These are phyloP conservation scores for Thinopyrum elongatum DNA, from an alignment of 176 grass and related monocot species.

Conservation along the genomic window DNA sequence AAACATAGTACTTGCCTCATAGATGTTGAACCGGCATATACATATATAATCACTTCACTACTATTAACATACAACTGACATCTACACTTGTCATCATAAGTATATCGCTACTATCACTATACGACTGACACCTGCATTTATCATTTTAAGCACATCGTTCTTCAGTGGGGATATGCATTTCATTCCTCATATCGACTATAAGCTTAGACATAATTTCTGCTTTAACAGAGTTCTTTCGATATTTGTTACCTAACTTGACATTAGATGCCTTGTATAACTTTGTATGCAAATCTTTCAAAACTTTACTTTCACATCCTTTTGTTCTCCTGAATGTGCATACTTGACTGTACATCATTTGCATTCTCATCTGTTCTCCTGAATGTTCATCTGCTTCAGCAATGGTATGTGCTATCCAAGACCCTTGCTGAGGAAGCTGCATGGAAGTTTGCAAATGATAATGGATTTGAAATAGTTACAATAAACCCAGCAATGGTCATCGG, in stretches of 20 bases:
- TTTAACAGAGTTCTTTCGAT: background rate
- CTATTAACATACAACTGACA: background rate
- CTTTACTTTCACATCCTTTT: background rate
- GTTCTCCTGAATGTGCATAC: background rate
- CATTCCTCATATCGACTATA: background rate
- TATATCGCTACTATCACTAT: background rate
- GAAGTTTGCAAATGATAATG: conserved; percentile 64
- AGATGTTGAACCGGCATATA: background rate
- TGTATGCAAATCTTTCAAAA: background rate
- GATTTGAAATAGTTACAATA: conserved; percentile 48
- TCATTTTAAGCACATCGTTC: background rate
- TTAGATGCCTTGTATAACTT: background rate
- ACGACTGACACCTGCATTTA: background rate
- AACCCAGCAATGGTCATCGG: conserved; percentile 69
- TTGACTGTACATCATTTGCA: background rate
- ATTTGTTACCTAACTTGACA: conserved; percentile 9
- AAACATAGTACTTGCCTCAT: background rate
- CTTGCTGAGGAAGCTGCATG: conserved; percentile 64
- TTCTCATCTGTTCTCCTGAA: background rate
- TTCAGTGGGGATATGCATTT: background rate
- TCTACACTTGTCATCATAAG: background rate
- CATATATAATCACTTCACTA: background rate
- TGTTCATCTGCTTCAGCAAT: conserved; percentile 32
- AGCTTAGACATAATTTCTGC: background rate
- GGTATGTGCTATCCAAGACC: conserved; percentile 69